Evolutionary conservation across 306 rosid genomes (phyloP), one percentile per base, ranked within the genome.

Genomic region (Mimosa pudica): DNA sequence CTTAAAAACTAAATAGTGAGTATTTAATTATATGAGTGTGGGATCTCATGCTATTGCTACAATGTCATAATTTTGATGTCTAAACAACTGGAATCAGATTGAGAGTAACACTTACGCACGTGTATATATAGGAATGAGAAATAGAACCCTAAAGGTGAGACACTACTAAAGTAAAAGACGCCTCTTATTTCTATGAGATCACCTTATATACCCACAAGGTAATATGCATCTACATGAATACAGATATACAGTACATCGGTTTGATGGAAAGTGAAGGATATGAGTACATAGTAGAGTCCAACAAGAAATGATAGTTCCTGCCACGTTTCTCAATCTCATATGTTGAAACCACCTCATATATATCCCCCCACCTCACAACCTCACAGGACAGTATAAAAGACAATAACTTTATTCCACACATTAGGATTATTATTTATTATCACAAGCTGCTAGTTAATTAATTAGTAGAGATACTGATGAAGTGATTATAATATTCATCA

Each of bases 251-350:
- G 51, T 76, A 80, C 79, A 71, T 3, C 32, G 1, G 18, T 17
- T 16, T n/a, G 82, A 73, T 57, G 68, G 73, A 71, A 71, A 80
- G 55, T 45, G 66, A 49, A 11, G 62, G 30, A 24, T 70, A 63
- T 8, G 47, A 8, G 18, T 18, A n/a, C 24, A 18, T 57, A 57
- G 63, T 32, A 64, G 9, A 72, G 85, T 78, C 83, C 79, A 78
- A 63, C 49, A 57, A 74, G 82, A 67, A 49, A 79, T 70, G 81
- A 82, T 69, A 61, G 36, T 48, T 70, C 45, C 83, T 54, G 62
- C 80, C 70, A 74, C 57, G 83, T 83, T 80, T 80, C 80, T 65
- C 47, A 61, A 38, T 17, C 82, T 70, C 74, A 74, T 73, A 63
- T 12, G 42, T 8, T 62, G 68, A 62, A 62, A 33, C 42, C 13